Evolutionary conservation across 495 filamentous ascomycete genomes (phyloP), one percentile per base, ranked within the genome.

Genomic region (Penicillium waksmanii): DNA sequence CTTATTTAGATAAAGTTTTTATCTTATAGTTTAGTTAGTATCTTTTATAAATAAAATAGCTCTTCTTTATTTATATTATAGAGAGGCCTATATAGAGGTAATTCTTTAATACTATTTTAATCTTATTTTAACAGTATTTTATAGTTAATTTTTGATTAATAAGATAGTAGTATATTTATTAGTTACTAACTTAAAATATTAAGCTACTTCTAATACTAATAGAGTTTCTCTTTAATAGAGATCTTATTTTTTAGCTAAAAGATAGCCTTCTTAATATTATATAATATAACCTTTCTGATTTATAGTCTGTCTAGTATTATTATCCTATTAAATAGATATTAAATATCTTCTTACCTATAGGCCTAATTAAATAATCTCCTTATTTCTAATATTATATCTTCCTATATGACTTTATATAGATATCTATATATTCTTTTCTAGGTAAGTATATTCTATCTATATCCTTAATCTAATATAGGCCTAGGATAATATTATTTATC

Each of bases 391-490:
- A 21, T 21, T 21, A 3, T 21, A 21, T 21, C 21, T 21, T 21
- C 3, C 21, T 21, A 21, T 21, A 27, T 2, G 6, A 5, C 25
- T 35, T 53, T 53, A 7, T 31, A 50, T 44, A 62, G 55, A 38
- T 55, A 43, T 54, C 58, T 56, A 58, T 62, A 60, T 65, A 52
- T 38, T 57, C 46, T 58, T 64, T 34, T 52, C 23, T 60, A 42
- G 51, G 55, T 55, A 35, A 35, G 59, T 61, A 43, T 55, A 54
- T 56, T 11, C 15, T 12, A 12, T 38, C 15, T 38, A 38, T 38
- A 38, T 38, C 15, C 15, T 11, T 12, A 12, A 12, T 38, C 35
- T n/a, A 38, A 4, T 6, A 5, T 38, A 12, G 10, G 3, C 35
- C 10, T 12, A 38, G 10, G 10, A 38, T 38, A 11, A 38, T 38